Percentiles rank a stretch among this genome's conserved stretches.
These are phyloP conservation scores for Paramecium pentaurelia DNA, from an alignment of 73 alveolate species.

Conservation along the genomic window DNA sequence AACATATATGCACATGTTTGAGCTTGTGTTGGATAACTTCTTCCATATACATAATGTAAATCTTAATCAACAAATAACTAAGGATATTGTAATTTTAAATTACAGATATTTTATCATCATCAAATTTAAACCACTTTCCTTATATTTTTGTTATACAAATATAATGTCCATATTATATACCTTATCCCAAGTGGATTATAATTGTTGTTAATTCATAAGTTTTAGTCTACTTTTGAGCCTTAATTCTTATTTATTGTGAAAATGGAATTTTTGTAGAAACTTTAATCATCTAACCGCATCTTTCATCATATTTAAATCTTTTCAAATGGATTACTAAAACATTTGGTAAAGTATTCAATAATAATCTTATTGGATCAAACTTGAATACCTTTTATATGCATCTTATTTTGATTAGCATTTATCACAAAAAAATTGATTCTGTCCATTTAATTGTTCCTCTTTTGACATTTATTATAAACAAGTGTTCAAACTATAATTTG, in stretches of 20 bases:
- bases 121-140: constrained; percentile 52
- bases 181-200: constrained; percentile 56
- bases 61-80: neutral
- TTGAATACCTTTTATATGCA: constrained; percentile 48
- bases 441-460: constrained; percentile 45
- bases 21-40: constrained; percentile 22
- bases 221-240: neutral
- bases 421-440: constrained; percentile 54
- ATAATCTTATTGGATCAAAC: neutral
- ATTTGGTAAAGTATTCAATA: constrained; percentile 16
- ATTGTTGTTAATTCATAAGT: constrained; percentile 31
- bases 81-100: neutral
- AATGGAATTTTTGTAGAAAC: constrained; percentile 49
- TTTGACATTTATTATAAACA: constrained; percentile 30
- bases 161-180: constrained; percentile 51
- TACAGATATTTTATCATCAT: constrained; percentile 59
- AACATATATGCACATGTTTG: constrained; percentile 59
- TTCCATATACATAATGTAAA: constrained; percentile 30
- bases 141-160: constrained; percentile 28
- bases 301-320: constrained; percentile 62
- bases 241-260: neutral
- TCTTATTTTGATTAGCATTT: constrained; percentile 49
- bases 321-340: constrained; percentile 45
- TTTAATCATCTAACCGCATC: constrained; percentile 43
- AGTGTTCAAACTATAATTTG: constrained; percentile 6